phyloP scores from a whole-genome alignment of 1,284 basidiomycete genomes.

The Afroboletus lepidellus region DNA sequence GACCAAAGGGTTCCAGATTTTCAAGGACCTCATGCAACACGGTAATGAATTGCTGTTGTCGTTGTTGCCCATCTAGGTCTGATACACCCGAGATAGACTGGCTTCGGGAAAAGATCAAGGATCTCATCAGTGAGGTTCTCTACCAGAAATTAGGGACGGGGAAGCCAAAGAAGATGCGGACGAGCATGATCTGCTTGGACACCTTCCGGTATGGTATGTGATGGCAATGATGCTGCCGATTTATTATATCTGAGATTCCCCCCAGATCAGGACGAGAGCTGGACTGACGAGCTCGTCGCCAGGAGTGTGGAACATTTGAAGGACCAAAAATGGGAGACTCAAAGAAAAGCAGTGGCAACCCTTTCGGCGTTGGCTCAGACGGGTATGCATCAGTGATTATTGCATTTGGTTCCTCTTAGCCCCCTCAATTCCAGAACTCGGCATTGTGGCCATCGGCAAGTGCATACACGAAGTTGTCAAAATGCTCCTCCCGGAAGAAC shows the following conservation, averaged over 20 bases:
- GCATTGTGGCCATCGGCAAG: constrained; percentile 8
- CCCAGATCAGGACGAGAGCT: constrained; percentile 6
- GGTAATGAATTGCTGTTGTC: constrained; percentile 6
- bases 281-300: constrained; percentile 15
- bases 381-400: constrained; percentile 7
- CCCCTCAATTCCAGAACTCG: constrained; percentile 14
- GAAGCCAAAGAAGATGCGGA: constrained; percentile 18
- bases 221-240: background rate
- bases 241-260: too few relatives aligned
- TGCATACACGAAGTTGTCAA: constrained; percentile 13
- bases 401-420: too few relatives aligned
- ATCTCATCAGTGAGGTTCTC: constrained; percentile 18
- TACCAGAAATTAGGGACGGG: constrained; percentile 17
- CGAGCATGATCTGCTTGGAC: constrained; percentile 23
- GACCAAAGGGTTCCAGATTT: constrained; percentile 30
- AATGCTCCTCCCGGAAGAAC: constrained; percentile 18
- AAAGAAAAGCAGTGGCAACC: constrained; percentile 26
- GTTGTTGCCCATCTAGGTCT: background rate
- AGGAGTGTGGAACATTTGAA: constrained; percentile 12
- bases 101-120: constrained; percentile 15
- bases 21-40: constrained; percentile 24
- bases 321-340: constrained; percentile 14
- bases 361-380: constrained; percentile 26
- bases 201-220: constrained; percentile 23
- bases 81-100: constrained; percentile 12